Base-by-base conservation (phyloP, 805 yeast species). In the Candida argentea region DNA sequence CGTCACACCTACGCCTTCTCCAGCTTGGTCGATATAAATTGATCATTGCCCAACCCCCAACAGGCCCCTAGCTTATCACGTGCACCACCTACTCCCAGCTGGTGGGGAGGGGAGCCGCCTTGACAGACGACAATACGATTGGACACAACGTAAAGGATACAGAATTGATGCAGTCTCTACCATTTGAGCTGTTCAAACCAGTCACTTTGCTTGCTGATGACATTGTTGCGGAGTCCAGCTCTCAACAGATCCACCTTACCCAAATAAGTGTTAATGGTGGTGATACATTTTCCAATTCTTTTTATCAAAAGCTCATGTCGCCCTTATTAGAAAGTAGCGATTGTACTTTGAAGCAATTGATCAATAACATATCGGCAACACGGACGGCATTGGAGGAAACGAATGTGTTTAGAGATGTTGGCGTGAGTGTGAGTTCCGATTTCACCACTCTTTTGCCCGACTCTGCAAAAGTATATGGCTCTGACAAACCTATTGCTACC, bases 271-370 rank as follows among this genome's bases (percentile, higher is more conserved):
- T 61, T 16, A 45, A 36, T 27, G 67, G 67, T 9, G 67, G 66
- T 8, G 62, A 58, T 30, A 43, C 50, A n/a, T 58, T 71, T 36
- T 53, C 70, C 17, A 54, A 55, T 24, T 58, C 56, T 11, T 65
- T 68, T 40, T 67, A 67, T 49, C 40, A 53, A 29, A 64, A 64
- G 34, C 51, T 71, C 18, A 58, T 71, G 24, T 43, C 50, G 8
- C 71, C 72, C 6, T 52, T 67, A 22, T 43, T 60, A 9, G 51
- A 52, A n/a, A 49, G 44, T 3, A 47, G 58, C 31, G 66, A 61
- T 37, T 59, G 55, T 32, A 64, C 73, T 3, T 46, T 71, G 32
- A 56, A 50, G 14, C 58, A 58, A 29, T 50, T 70, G 29, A 43
- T 65, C 5, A 43, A 48, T 8, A 42, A 47, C 9, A 39, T 67